Conservation (phyloP, 1,139 yeast genomes). For the Meyerozyma guilliermondii region DNA sequence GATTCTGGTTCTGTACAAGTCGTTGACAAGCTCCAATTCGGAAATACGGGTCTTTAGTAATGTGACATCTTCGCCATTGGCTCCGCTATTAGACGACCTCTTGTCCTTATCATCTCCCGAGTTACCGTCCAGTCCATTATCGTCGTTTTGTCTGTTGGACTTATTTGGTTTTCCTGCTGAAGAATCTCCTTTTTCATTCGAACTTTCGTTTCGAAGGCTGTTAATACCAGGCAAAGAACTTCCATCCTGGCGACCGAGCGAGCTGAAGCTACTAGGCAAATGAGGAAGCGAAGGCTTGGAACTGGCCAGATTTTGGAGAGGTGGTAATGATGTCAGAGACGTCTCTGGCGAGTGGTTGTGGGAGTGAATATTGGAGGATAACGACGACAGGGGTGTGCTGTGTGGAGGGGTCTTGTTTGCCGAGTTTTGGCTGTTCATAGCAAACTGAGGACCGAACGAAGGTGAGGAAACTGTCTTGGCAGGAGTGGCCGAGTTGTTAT, state of each 20-base stretch:
- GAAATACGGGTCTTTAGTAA: constrained; percentile 69
- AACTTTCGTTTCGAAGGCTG: not conserved
- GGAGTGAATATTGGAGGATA: constrained; percentile 12
- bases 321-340: constrained; percentile 29
- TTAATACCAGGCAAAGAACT: not conserved
- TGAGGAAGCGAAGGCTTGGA: constrained; percentile 22
- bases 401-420: constrained; percentile 3
- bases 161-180: not conserved
- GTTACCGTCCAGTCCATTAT: constrained; percentile 12
- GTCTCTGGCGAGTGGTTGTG: constrained; percentile 17
- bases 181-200: constrained; percentile 1
- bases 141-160: constrained; percentile 10
- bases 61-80: constrained; percentile 35
- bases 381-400: constrained; percentile 3
- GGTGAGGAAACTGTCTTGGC: constrained; percentile 25
- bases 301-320: constrained; percentile 25
- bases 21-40: constrained; percentile 89
- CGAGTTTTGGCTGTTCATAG: constrained; percentile 11
- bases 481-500: constrained; percentile 7
- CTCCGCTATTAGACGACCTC: constrained; percentile 9
- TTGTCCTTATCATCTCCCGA: constrained; percentile 8
- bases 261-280: constrained; percentile 17
- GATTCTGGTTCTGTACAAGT: constrained; percentile 75
- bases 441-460: constrained; percentile 43
- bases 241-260: constrained; percentile 2